Base-by-base conservation (phyloP, 2,329 filamentous ascomycete species). In the Plectosphaerella cucumerina region DNA sequence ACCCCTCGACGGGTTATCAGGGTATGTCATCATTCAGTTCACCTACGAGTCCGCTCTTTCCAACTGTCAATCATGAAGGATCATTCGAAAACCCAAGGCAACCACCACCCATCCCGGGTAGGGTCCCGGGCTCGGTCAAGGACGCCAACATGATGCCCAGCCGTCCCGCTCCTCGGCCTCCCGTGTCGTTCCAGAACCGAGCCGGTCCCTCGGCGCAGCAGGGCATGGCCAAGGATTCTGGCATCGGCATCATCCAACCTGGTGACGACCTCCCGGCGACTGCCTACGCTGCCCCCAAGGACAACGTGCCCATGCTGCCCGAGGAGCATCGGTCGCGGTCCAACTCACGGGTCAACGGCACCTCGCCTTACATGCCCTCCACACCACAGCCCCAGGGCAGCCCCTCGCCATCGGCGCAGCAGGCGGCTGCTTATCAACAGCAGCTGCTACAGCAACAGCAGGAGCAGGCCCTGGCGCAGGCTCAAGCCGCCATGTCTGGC, bases 1-100 rank as follows among this genome's bases (percentile, higher is more conserved):
- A 80, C 62, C 75, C 78, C 51, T 68, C 75, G 56, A 78, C 75
- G 56, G 77, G 72, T 56, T 82, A 80, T 68, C 74, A 74, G 64
- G 74, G 77, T 71, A 80, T 78, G 70, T 80, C 78, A 63, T 75
- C 81, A 57, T 75, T 89, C 65, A 80, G 86, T 60, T 39, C 45
- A 39, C 45, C 45, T 37, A 84, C 90, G 66, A 42, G 39, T 42
- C 39, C 39, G 17, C 39, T 42, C 39, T 96, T 96, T 74, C 92
- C 91, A 66, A 76, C 76, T 50, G 84, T 89, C 67, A 92, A 93
- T 71, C 84, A 90, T 72, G 86, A 91, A 78, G 89, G 90, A 65
- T 97, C 90, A 75, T 99, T 97, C 70, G 94, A 97, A 73, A 97
- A 99, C 65, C 94, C 94, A 46, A 84, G 94, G 64, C 89, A 93